Percentiles rank a stretch among this genome's conserved stretches.
Evolutionary conservation across 1,284 basidiomycete species (phyloP).

Genomic region (Rhodotorula sp.): DNA sequence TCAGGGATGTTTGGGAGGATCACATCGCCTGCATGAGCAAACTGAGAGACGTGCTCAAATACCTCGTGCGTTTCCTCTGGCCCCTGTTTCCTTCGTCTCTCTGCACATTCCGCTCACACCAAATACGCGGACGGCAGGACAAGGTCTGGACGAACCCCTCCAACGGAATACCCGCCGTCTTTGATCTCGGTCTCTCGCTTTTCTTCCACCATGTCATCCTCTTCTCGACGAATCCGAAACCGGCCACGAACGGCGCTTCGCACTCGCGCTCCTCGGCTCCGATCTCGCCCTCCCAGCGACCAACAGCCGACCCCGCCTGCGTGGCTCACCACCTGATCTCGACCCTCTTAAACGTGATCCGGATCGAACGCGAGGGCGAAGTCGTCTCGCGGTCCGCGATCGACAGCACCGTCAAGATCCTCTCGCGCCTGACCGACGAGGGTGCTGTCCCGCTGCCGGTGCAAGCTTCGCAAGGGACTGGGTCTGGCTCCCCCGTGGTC

Average conservation of each 20-base stretch:
- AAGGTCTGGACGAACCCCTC: conserved; percentile 64
- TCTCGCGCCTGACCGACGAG: conserved; percentile 63
- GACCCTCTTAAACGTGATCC: conserved; percentile 81
- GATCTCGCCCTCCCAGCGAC: conserved; percentile 7
- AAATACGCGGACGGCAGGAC: conserved; percentile 61
- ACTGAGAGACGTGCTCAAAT: conserved; percentile 85
- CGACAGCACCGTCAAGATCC: conserved; percentile 84
- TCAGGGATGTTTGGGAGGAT: conserved; percentile 77
- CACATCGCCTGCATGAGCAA: conserved; percentile 87
- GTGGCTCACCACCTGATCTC: conserved; percentile 75
- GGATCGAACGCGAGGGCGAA: conserved; percentile 86
- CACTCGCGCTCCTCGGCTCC: conserved; percentile 4
- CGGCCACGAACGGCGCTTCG: conserved; percentile 46
- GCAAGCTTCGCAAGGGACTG: conserved; percentile 20
- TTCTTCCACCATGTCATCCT: conserved; percentile 83
- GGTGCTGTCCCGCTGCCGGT: conserved; percentile 36
- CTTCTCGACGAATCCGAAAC: conserved; percentile 31
- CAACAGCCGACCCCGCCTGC: conserved; percentile 55
- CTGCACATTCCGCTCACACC: conserved; percentile 2
- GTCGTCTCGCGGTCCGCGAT: conserved; percentile 88
- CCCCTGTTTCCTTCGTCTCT: neutral
- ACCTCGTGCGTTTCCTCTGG: conserved; percentile 81
- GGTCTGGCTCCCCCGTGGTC: conserved; percentile 30
- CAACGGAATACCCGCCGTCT: conserved; percentile 71
- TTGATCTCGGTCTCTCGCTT: conserved; percentile 76